Conservation (phyloP, 768 basidiomycete species). For the Rubroboletus satanas region DNA sequence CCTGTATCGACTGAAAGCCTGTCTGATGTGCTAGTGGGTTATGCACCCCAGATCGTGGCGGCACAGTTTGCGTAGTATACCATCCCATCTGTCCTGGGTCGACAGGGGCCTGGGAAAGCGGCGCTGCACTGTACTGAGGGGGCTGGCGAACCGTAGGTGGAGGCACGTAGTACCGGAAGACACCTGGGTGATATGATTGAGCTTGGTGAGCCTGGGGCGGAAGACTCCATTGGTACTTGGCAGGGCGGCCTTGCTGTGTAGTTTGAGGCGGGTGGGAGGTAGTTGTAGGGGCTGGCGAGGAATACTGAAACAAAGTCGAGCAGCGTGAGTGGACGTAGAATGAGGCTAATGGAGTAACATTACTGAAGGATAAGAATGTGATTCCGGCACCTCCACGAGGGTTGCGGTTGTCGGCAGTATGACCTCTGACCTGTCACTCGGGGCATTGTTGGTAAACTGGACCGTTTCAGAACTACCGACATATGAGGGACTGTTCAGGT, state of each 20-base stretch:
- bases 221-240: not conserved
- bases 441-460: conserved; percentile 11
- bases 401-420: conserved; percentile 33
- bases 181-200: not conserved
- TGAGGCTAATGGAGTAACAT: not conserved
- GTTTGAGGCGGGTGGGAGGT: not conserved
- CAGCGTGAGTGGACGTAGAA: conserved; percentile 4
- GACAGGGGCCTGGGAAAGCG: conserved; percentile 1
- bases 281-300: not conserved
- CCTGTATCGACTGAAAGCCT: conserved; percentile 1
- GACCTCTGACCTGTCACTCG: conserved; percentile 15
- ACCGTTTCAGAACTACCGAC: conserved; percentile 12
- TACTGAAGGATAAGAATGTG: conserved; percentile 15
- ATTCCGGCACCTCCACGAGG: conserved; percentile 32
- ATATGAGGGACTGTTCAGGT: not conserved
- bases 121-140: not conserved
- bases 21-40: not conserved
- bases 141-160: not conserved
- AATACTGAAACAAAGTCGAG: conserved; percentile 11
- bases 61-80: conserved; percentile 11
- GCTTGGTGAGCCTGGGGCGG: not conserved
- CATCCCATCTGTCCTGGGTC: conserved; percentile 7
- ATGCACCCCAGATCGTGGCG: conserved; percentile 1
- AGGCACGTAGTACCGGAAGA: conserved; percentile 4
- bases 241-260: conserved; percentile 3